phyloP scores from a whole-genome alignment of 306 rosid genomes.

The Cucumis cinereus region DNA sequence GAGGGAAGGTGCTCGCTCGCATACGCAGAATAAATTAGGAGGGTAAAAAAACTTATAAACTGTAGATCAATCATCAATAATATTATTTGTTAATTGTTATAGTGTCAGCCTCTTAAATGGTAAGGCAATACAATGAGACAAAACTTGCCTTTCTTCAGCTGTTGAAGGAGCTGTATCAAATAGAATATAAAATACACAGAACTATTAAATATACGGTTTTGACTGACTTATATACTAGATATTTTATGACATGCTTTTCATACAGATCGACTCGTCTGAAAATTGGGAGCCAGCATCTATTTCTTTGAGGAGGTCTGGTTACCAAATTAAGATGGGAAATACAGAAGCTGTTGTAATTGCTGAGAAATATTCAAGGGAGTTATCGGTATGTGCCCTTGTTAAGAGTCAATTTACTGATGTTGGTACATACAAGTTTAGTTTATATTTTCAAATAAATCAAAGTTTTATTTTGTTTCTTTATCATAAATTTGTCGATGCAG shows the following conservation, averaged over 20 bases:
- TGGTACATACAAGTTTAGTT: neutral
- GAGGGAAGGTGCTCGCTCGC: neutral
- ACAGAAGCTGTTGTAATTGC: constrained; percentile 36
- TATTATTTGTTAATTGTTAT: neutral
- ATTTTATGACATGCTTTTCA: neutral
- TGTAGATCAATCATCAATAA: neutral
- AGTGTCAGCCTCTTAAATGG: neutral
- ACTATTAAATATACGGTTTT: neutral
- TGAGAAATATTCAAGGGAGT: constrained; percentile 76
- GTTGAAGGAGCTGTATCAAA: neutral
- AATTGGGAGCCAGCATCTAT: constrained; percentile 75
- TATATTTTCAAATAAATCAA: neutral
- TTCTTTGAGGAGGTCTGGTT: constrained; percentile 55
- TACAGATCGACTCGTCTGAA: constrained; percentile 62
- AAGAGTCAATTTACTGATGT: neutral
- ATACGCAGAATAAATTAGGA: neutral
- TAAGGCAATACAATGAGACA: neutral
- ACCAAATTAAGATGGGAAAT: constrained; percentile 47
- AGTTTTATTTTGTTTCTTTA: neutral
- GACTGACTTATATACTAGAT: neutral
- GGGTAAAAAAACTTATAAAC: neutral
- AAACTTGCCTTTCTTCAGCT: neutral
- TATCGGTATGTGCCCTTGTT: constrained; percentile 49
- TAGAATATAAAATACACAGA: neutral
- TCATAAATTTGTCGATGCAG: constrained; percentile 29